Evolutionary conservation across 1,139 yeast species (phyloP).

Genomic region (Yamadazyma dendronema): DNA sequence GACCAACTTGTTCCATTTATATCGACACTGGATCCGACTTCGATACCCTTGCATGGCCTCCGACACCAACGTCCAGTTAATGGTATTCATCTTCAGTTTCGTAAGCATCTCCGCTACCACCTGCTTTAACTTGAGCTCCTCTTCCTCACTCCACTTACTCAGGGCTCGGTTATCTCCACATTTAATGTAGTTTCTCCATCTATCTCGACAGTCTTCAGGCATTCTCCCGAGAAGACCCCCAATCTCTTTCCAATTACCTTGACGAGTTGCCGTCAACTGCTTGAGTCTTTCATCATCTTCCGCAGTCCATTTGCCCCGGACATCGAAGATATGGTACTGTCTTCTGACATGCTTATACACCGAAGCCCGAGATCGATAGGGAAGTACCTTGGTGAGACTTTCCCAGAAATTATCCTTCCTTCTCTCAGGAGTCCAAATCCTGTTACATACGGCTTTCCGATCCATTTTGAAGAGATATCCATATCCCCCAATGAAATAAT

Average conservation of each 20-base stretch:
- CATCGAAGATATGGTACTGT: constrained; percentile 80
- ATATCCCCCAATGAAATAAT: constrained; percentile 68
- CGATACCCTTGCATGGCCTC: constrained; percentile 87
- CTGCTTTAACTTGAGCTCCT: constrained; percentile 59
- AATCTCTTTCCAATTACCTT: constrained; percentile 83
- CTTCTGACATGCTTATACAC: constrained; percentile 90
- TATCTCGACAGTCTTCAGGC: constrained; percentile 97
- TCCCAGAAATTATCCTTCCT: constrained; percentile 91
- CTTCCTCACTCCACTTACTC: constrained; percentile 77
- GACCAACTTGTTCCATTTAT: constrained; percentile 84
- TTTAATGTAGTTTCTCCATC: constrained; percentile 93
- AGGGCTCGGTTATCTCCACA: constrained; percentile 75
- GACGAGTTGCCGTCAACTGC: constrained; percentile 60
- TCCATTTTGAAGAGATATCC: constrained; percentile 60
- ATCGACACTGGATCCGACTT: constrained; percentile 89
- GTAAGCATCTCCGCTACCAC: constrained; percentile 50
- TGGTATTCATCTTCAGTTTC: constrained; percentile 25
- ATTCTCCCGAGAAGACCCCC: constrained; percentile 79
- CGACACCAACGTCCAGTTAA: constrained; percentile 90
- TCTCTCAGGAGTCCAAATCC: constrained; percentile 86
- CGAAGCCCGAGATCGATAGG: constrained; percentile 82
- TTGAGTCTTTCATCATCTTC: constrained; percentile 73
- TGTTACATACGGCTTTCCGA: constrained; percentile 67
- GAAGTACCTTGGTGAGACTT: constrained; percentile 68
- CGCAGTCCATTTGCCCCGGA: constrained; percentile 84